Evolutionary conservation across 805 yeast species (phyloP), one percentile per base, ranked within the genome.

Genomic region (Saccharomyces paradoxus): DNA sequence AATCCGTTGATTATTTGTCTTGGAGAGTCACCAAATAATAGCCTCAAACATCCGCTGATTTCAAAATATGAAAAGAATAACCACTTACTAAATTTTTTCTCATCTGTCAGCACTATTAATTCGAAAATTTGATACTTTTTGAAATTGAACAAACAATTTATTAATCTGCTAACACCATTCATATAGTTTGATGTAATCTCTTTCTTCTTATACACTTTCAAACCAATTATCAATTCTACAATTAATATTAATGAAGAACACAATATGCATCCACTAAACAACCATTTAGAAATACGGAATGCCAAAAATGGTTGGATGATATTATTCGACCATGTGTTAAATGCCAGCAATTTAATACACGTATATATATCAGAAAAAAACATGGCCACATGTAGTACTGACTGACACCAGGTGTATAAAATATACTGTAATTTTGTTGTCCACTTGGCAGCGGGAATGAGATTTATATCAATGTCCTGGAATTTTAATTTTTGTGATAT

Each of bases 1-100:
- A 86, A 73, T 24, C 89, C 86, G 65, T 89, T 89, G 59, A 89
- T 79, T 1, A 87, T 84, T 69, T 89, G 96, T 69, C 96, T 81
- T 17, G 96, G 96, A 21, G 89, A 78, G 60, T 89, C 96, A 0
- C 95, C 89, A 41, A 87, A 71, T 7, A 88, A 61, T 61, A 88
- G 77, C 32, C 81, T 73, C 12, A 86, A 59, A 57, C 81, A 85
- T 53, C 81, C 80, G 60, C 85, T 84, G 52, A 85, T 72, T 50
- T 86, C 82, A 57, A 79, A 80, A 67, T 81, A 87, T 3, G 83
- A 77, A 59, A 77, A 79, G 57, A 89, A 80, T 14, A 89, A 81
- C 52, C 83, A 71, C 78, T 85, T 83, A 59, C 87, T 91, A 60
- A 81, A 81, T 41, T 79, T 78, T 8, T 37, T 37, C 48, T 79